Base-by-base conservation (phyloP, 441 rosid species). In the Macaranga tanarius region DNA sequence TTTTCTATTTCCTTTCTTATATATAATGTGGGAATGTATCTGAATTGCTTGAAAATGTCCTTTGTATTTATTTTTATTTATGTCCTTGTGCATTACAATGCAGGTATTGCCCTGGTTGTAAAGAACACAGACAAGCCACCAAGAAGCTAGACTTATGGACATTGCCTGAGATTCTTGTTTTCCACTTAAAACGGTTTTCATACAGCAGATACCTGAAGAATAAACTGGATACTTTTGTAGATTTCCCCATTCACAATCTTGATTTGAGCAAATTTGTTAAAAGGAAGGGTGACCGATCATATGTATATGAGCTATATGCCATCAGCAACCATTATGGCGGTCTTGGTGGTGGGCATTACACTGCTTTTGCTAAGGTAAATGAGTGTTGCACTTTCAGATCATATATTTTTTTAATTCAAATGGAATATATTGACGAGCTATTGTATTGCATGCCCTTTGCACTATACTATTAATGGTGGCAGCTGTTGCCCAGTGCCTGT, bases 331-430 rank as follows among this genome's bases (percentile, higher is more conserved):
- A 91, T 83, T 87, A 87, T 34, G 96, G 96, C 26, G 86, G 87
- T 79, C 85, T 91, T 81, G 92, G 93, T 72, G 92, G 90, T 8
- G 96, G 93, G 69, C 96, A 89, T 83, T 89, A 89, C 55, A 91
- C 93, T 61, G 91, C 96, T 66, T 87, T 86, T 82, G 89, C 87
- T 31, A 84, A 86, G 84, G 96, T 91, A 84, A 89, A 34, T 20
- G 7, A 54, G 0, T 10, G 42, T 26, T 17, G 19, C 26, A 19
- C 10, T 62, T 4, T 17, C 23, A 26, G n/a, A 13, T 55, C 38
- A 17, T 72, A 6, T 38, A 3, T 38, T 38, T 54, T 11, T 34
- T 22, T 51, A 51, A 20, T 50, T 62, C 16, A 15, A 28, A 28
- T 31, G 10, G 51, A 19, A 72, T 34, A 34, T 28, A 42, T 15